Evolutionary conservation across 176 grass and related monocot genomes (phyloP), one percentile per base, ranked within the genome.

Genomic region (Luzula sylvatica): DNA sequence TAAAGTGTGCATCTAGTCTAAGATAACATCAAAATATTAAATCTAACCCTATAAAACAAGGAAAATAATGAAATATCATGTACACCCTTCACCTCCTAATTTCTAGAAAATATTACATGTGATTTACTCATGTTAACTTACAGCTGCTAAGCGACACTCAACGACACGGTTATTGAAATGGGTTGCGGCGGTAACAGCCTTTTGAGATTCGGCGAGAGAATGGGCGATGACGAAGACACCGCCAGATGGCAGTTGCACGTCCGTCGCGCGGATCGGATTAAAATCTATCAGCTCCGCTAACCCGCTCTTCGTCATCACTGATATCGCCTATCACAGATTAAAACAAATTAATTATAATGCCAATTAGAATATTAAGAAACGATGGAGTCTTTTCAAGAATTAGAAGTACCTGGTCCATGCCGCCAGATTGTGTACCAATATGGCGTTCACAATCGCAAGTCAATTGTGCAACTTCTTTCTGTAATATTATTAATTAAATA

Each of bases 351-450:
- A 23, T 55, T 56, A 19, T 40, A 74, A 18, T 9, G 49, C 45
- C 9, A 75, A 48, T 23, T 64, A 46, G 17, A 20, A 2, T 15
- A 50, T 26, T 21, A 20, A 30, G 16, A 27, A 45, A 45, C 8
- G 14, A 9, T 14, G n/a, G n/a, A n/a, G n/a, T n/a, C 7, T 35
- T 35, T 35, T 35, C 9, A 9, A 7, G 5, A 4, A n/a, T n/a
- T n/a, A n/a, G n/a, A n/a, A n/a, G n/a, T 75, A 96, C 92, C 92
- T 96, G 92, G 58, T 96, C 92, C 92, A 96, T 96, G 21, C 92
- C 85, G 30, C 92, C 92, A 11, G 92, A 96, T 53, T 90, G 85
- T 46, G 81, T 96, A 51, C 92, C 92, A 41, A 96, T 89, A 49
- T 90, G 78, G 11, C 72, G 81, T 56, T 96, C 92, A 68, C 81